Base-by-base conservation (phyloP, 2,329 filamentous ascomycete genomes). In the Akanthomyces dipterigenus region DNA sequence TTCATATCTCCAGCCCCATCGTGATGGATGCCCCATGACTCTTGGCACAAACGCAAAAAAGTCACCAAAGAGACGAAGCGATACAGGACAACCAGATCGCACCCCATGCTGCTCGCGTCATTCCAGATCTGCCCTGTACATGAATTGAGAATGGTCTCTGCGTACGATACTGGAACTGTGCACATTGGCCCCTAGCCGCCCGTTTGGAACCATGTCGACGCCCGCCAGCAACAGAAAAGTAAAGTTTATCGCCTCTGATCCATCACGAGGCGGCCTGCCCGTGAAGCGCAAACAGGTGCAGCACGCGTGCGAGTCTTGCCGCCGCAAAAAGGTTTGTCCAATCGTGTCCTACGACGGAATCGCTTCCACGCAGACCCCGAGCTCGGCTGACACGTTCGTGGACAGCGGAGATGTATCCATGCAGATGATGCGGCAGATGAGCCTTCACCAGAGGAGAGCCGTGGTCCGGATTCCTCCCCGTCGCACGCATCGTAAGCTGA, bases 201-300 rank as follows among this genome's bases (percentile, higher is more conserved):
- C 45, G 38, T 60, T 49, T 26, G 34, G 11, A 42, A 38, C 22
- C 57, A 60, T 60, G 57, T 60, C 57, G 20, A 60, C 57, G 16
- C 48, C 57, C 14, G 60, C 46, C 46, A 62, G 54, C 18, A 51
- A 50, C 31, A 67, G 63, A 62, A 64, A 72, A 60, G 81, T 85
- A 70, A 83, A 80, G 67, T 86, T 86, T 68, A 79, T 86, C 62
- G 81, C 78, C 58, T 80, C 82, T 14, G 81, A 85, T 69, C 75
- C 75, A 6, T 75, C 75, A 26, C 70, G 74, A 18, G 74, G 74
- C 51, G 82, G 82, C 20, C 71, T 85, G 62, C 82, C 82, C 5
- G 74, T 83, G 60, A 87, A 87, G 72, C 75, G 83, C 55, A 83
- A 83, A 65, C 84, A 86, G 67, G 82, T 84, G 24, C 77, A 79